Evolutionary conservation across 805 yeast species (phyloP), one percentile per base, ranked within the genome.

Genomic region (Teunomyces barrocoloradensis): DNA sequence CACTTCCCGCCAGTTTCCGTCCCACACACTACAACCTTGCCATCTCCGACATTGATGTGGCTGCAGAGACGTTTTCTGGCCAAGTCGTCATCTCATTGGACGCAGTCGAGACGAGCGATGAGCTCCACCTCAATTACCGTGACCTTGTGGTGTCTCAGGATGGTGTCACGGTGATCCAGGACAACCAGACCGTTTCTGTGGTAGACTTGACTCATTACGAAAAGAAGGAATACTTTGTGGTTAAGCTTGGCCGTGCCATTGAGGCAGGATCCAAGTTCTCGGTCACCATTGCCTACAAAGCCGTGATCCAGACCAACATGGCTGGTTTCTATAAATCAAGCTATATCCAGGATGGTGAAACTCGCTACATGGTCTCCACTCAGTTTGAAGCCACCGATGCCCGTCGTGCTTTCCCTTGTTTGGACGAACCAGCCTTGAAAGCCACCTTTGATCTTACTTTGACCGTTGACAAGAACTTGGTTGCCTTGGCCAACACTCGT

Each of bases 21-120:
- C 97, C 99, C 30, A 56, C 70, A 30, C 87, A 87, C 66, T 92
- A 94, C 63, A 79, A 81, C 46, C 64, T 94, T 13, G 48, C 67
- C 29, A 75, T 82, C 15, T 69, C 82, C 45, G 84, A 82, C 57
- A 89, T 95, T 33, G 78, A 84, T 56, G 64, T 74, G 25, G 64
- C 56, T 6, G 65, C 66, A 30, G 75, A 74, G 53, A 61, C 74
- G 1, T 83, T 76, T 57, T 57, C 56, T 1, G 88, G 87, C 5
- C 51, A 51, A 3, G 82, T 78, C 3, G 55, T 50, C 7, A 77
- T 86, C 46, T 66, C 74, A 37, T 68, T 86, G 42, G 65, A 66
- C 10, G 79, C 80, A 28, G 55, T 56, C 11, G 63, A 64, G 18
- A 55, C 68, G 6, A 75, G 84, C 15, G 64, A 66, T 47, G 69